A percentile compares a stretch with the other conserved stretches of the same genome.
Conservation (phyloP, 2,329 filamentous ascomycete genomes). For the Balansia obtecta region DNA sequence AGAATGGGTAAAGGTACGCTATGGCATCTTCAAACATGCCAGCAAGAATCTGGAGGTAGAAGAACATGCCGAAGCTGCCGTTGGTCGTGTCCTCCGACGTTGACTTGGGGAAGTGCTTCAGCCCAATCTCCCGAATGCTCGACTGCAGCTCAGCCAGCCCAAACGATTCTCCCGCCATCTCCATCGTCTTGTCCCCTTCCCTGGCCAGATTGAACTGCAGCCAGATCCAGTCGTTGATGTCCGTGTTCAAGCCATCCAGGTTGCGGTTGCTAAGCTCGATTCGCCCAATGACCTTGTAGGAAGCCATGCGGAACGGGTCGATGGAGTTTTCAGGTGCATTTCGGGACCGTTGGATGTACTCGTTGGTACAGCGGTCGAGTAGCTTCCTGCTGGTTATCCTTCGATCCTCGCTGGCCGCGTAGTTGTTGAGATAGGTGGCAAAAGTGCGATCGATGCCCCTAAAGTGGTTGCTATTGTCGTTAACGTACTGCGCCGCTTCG, state of each 20-base stretch:
- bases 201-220: slow-evolving; percentile 58
- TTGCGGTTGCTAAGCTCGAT: slow-evolving; percentile 54
- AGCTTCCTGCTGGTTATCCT: slow-evolving; percentile 61
- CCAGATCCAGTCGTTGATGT: slow-evolving; percentile 62
- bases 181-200: slow-evolving; percentile 49
- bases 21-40: slow-evolving; percentile 93
- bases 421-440: slow-evolving; percentile 74
- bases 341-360: slow-evolving; percentile 74
- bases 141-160: slow-evolving; percentile 57
- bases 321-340: slow-evolving; percentile 78
- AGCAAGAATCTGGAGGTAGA: slow-evolving; percentile 80
- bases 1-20: slow-evolving; percentile 81
- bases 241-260: slow-evolving; percentile 48
- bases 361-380: slow-evolving; percentile 77
- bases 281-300: slow-evolving; percentile 92
- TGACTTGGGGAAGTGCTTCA: slow-evolving; percentile 78
- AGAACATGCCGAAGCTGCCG: slow-evolving; percentile 78
- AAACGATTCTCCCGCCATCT: slow-evolving; percentile 54
- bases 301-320: slow-evolving; percentile 92
- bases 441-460: slow-evolving; percentile 86
- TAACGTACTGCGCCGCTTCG: slow-evolving; percentile 81
- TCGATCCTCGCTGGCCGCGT: slow-evolving; percentile 63
- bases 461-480: slow-evolving; percentile 67
- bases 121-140: slow-evolving; percentile 77
- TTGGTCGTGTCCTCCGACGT: slow-evolving; percentile 60